Evolutionary conservation across 2,329 filamentous ascomycete genomes (phyloP).

Genomic region (Neofusicoccum umdonicola): DNA sequence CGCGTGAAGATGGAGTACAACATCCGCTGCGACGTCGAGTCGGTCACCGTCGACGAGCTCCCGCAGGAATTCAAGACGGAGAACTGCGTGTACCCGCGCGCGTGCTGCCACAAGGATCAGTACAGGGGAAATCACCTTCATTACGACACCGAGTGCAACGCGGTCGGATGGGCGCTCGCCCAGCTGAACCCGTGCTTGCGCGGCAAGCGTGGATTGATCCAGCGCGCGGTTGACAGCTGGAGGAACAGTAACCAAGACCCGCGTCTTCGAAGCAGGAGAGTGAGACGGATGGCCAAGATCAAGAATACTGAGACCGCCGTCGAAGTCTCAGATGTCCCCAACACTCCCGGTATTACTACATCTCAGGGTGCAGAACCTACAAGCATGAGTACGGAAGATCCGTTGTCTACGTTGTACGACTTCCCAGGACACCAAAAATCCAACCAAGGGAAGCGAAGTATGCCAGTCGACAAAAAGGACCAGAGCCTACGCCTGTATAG

Average conservation of each 20-base stretch:
- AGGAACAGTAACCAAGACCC: constrained; percentile 98
- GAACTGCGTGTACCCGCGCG: constrained; percentile 96
- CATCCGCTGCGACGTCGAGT: constrained; percentile 96
- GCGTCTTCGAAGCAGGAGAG: constrained; percentile 81
- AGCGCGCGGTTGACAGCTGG: constrained; percentile 97
- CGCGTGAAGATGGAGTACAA: constrained; percentile 99
- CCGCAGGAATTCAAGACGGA: constrained; percentile 90
- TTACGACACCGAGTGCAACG: constrained; percentile 98
- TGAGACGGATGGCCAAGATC: constrained; percentile 94
- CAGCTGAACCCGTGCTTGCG: constrained; percentile 87
- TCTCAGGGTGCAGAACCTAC: no score
- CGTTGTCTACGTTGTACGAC: no score
- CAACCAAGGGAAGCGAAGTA: no score
- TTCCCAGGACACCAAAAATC: no score
- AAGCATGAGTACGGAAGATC: no score
- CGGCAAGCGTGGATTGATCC: constrained; percentile 92
- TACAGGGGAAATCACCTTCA: constrained; percentile 93
- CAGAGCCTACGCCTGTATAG: no score
- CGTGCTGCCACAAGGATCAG: constrained; percentile 91
- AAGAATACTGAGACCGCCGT: constrained; percentile 54
- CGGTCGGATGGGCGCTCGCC: constrained; percentile 95
- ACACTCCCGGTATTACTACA: no score
- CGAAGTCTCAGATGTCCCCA: no score
- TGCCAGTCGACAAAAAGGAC: no score
- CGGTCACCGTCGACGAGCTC: constrained; percentile 87